Evolutionary conservation across 805 yeast genomes (phyloP).

Genomic region (Monosporozyma servazzii): DNA sequence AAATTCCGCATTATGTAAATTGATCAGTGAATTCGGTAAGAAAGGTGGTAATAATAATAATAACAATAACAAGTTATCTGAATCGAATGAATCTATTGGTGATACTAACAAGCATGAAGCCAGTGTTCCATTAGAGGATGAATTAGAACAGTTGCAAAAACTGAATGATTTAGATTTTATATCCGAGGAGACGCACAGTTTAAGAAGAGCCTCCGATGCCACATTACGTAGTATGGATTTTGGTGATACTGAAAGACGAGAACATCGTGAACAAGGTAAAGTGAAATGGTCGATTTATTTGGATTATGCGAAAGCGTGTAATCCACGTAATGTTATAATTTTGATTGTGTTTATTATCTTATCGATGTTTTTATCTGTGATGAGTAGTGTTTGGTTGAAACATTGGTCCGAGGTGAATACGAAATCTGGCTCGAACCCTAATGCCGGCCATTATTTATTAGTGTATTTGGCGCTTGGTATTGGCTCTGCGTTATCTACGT

Average conservation of each 20-base stretch:
- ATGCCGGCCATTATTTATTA: slow-evolving; percentile 60
- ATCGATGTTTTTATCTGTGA: slow-evolving; percentile 53
- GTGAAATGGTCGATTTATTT: slow-evolving; percentile 81
- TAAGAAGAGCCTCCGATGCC: slow-evolving; percentile 55
- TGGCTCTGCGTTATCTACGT: slow-evolving; percentile 47
- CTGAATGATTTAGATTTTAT: slow-evolving; percentile 22
- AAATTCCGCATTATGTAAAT: slow-evolving; percentile 41
- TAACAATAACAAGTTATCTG: slow-evolving; percentile 9
- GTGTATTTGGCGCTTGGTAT: slow-evolving; percentile 71
- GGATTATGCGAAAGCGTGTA: slow-evolving; percentile 84
- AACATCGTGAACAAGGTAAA: slow-evolving; percentile 85
- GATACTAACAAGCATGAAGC: slow-evolving; percentile 15
- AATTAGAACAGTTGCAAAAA: slow-evolving; percentile 26
- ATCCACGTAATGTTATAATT: slow-evolving; percentile 50
- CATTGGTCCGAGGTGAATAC: slow-evolving; percentile 94
- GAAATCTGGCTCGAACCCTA: slow-evolving; percentile 57
- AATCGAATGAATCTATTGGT: slow-evolving; percentile 4
- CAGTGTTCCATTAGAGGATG: slow-evolving; percentile 22
- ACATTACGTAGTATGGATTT: slow-evolving; percentile 28
- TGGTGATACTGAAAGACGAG: slow-evolving; percentile 41
- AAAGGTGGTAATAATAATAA: slow-evolving; percentile 16
- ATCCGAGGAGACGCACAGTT: slow-evolving; percentile 30
- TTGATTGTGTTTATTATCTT: slow-evolving; percentile 48
- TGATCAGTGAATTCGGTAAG: slow-evolving; percentile 57
- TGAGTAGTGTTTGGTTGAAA: slow-evolving; percentile 84